Percentiles rank a stretch among this genome's conserved stretches.
These are phyloP conservation scores for Arabis alpina DNA, from an alignment of 345 rosid species.

Conservation along the genomic window DNA sequence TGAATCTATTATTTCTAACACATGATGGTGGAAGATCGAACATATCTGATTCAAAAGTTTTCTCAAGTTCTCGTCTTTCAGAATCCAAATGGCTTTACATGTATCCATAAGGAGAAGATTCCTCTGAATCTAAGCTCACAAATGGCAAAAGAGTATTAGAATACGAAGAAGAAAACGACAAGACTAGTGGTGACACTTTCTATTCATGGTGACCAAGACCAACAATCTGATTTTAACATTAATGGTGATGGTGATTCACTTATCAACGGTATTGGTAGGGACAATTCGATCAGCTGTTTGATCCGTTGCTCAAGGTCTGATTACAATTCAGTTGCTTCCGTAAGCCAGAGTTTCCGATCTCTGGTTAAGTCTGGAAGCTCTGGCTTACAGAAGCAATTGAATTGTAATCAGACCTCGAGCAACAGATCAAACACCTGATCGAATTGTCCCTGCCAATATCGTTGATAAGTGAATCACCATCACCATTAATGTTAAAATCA, in stretches of 20 bases:
- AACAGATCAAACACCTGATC: slow-evolving; percentile 62
- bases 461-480: slow-evolving; percentile 53
- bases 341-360: slow-evolving; percentile 57
- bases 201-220: no score
- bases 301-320: slow-evolving; percentile 63
- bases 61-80: slow-evolving; percentile 67
- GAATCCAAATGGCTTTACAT: slow-evolving; percentile 65
- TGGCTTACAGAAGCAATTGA: slow-evolving; percentile 49
- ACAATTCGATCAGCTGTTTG: slow-evolving; percentile 66
- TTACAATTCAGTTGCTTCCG: slow-evolving; percentile 47
- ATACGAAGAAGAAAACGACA: slow-evolving; percentile 21
- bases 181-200: slow-evolving; percentile 1
- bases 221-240: slow-evolving; percentile 13
- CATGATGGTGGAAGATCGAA: slow-evolving; percentile 74
- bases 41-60: slow-evolving; percentile 59
- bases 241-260: slow-evolving; percentile 44
- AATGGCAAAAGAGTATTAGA: slow-evolving; percentile 58
- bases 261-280: slow-evolving; percentile 65
- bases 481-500: slow-evolving; percentile 11
- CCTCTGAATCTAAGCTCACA: slow-evolving; percentile 31
- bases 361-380: slow-evolving; percentile 51
- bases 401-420: slow-evolving; percentile 63
- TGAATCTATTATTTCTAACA: slow-evolving; percentile 13
- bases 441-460: slow-evolving; percentile 69
- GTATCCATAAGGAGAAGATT: slow-evolving; percentile 41